A percentile compares a stretch with the other conserved stretches of the same genome.
Evolutionary conservation across 495 filamentous ascomycete genomes (phyloP).

Genomic region (Hyaloscypha hepaticicola): DNA sequence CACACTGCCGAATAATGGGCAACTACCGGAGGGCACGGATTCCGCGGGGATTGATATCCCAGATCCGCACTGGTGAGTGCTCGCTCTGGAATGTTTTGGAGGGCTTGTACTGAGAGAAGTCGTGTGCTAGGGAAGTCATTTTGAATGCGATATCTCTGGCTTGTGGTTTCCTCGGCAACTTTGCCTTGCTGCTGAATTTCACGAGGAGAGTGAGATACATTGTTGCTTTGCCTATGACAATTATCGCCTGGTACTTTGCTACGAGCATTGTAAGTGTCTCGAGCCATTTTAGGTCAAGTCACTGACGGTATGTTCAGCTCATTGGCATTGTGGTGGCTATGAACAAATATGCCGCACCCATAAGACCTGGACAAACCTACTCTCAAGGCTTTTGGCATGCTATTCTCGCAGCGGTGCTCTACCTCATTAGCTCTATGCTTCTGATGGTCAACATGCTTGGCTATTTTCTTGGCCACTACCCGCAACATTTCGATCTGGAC

Average conservation of each 20-base stretch:
- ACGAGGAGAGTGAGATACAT: slow-evolving; percentile 72
- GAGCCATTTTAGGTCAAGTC: background rate
- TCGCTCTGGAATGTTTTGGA: background rate
- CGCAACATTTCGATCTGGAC: slow-evolving; percentile 69
- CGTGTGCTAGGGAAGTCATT: slow-evolving; percentile 40
- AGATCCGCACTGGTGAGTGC: slow-evolving; percentile 60
- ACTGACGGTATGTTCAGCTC: slow-evolving; percentile 42
- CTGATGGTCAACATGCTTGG: slow-evolving; percentile 78
- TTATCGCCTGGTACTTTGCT: slow-evolving; percentile 66
- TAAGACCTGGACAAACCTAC: slow-evolving; percentile 57
- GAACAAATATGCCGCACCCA: slow-evolving; percentile 58
- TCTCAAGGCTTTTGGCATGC: slow-evolving; percentile 79
- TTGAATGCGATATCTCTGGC: slow-evolving; percentile 67
- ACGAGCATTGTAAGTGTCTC: slow-evolving; percentile 57
- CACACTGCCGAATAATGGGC: slow-evolving; percentile 38
- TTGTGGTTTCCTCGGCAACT: slow-evolving; percentile 66
- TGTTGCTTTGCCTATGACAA: slow-evolving; percentile 66
- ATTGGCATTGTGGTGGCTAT: slow-evolving; percentile 60
- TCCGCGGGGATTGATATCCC: slow-evolving; percentile 48
- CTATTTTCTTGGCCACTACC: slow-evolving; percentile 74
- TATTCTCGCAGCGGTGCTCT: slow-evolving; percentile 65
- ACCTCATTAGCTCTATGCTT: slow-evolving; percentile 60
- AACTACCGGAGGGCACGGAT: slow-evolving; percentile 45
- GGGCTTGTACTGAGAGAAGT: background rate
- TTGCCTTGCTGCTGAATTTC: slow-evolving; percentile 77